Evolutionary conservation across 768 basidiomycete species (phyloP), one percentile per base, ranked within the genome.

Genomic region (Kwoniella bestiolae): DNA sequence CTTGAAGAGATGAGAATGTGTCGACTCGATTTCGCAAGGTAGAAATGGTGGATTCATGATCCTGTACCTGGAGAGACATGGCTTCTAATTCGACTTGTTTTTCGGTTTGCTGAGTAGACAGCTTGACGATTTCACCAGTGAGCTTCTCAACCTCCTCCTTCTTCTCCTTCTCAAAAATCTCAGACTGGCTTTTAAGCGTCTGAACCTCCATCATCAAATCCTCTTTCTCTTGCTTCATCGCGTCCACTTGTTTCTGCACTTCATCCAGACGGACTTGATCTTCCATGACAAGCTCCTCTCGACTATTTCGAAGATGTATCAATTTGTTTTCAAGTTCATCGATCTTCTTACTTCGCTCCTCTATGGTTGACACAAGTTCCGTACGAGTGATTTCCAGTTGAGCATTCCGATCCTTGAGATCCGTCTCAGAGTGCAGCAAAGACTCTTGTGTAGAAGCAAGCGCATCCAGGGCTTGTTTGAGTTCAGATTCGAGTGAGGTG

Each of bases 201-300:
- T 38, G 32, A 25, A 68, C 26, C 51, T 32, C 26, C 18, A 18
- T 21, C 23, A 21, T 8, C 18, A 64, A 25, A 2, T 44, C 50
- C 7, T 58, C 63, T n/a, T 57, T 49, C 45, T 65, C 63, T 9
- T 31, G 16, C 5, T 46, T 41, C 34, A 50, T n/a, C 41, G 44
- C 47, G 9, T 58, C 56, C 25, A 38, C 47, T 35, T 34, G 29
- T 56, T 26, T 50, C 21, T 44, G 29, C 16, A 65, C 57, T n/a
- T 65, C 68, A 12, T 72, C 70, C 7, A 62, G 25, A 26, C 70
- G 41, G 18, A 57, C 52, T 51, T 75, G 72, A 58, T 70, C 74
- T 28, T 75, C 76, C 11, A 78, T 50, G 9, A 71, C 60, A 14
- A 78, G 60, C 34, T 78, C 74, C 47, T 78, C 72, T 21, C 76